Base-by-base conservation (phyloP, 2,329 filamentous ascomycete species). In the Claviceps sp. region DNA sequence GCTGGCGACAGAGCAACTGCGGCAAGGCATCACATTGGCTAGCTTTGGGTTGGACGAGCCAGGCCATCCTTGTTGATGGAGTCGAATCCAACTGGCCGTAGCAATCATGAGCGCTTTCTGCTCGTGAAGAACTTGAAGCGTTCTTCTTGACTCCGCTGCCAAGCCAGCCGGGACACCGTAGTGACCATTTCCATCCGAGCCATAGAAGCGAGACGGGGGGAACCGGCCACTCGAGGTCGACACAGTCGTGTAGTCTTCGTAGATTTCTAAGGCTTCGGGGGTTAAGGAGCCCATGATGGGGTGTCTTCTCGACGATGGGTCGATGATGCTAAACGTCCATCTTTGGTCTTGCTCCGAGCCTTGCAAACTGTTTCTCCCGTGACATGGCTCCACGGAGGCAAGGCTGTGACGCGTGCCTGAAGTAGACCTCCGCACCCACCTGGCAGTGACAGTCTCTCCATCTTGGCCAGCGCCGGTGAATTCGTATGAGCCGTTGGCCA, bases 261-360 rank as follows among this genome's bases (percentile, higher is more conserved):
- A 78, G 47, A 91, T 77, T 48, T 87, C 81, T 34, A 91, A 76
- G 13, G 75, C 78, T 4, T 74, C 72, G 13, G 75, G 74, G 3
- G 78, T 82, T 45, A 91, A 72, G 2, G 76, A 79, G 1, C 84
- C 86, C 67, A 90, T 77, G 60, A 90, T 79, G 4, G 87, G 86
- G 61, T 91, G 86, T 13, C 83, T 79, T 37, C 84, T 74, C 8
- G 77, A 79, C 47, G 77, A 76, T 0, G 85, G 79, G 58, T 85
- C 79, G 59, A 91, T 82, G 55, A 88, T 79, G 68, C 84, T 88
- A 63, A 91, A 91, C 8, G 81, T 87, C 70, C 83, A 90, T 62
- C 79, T 81, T 53, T 67, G 70, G 47, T 79, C 77, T 37, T 44
- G 51, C 51, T n/a, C 34, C 1, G 61, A 55, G 2, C 65, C 57